Conservation (phyloP, 139 green algal genomes). For the Diplosphaera chodatii region DNA sequence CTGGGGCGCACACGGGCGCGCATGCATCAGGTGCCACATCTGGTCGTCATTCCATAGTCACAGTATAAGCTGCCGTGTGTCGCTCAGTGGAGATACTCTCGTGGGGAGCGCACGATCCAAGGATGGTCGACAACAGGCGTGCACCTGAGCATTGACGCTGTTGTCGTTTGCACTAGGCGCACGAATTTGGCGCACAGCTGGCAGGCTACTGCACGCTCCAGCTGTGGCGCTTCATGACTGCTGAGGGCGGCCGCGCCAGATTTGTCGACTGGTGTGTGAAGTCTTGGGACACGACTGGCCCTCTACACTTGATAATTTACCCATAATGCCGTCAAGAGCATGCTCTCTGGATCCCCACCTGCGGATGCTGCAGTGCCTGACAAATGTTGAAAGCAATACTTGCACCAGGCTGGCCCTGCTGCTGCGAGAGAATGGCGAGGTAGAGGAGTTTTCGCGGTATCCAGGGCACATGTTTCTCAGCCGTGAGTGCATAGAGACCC, state of each 20-base stretch:
- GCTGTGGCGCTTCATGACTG: conserved; percentile 24
- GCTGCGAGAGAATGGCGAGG: conserved; percentile 22
- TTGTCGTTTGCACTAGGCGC: not conserved
- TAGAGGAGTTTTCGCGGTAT: conserved; percentile 10
- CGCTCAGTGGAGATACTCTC: too few relatives aligned
- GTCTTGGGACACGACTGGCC: too few relatives aligned
- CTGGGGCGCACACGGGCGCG: conserved; percentile 15
- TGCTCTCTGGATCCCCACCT: too few relatives aligned
- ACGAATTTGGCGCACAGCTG: conserved; percentile 33
- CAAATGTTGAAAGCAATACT: too few relatives aligned
- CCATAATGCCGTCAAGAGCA: too few relatives aligned
- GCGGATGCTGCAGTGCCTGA: too few relatives aligned
- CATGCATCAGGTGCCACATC: conserved; percentile 9
- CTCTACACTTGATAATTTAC: too few relatives aligned
- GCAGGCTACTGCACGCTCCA: conserved; percentile 39
- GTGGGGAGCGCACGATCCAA: too few relatives aligned
- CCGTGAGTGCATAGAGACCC: conserved; percentile 26
- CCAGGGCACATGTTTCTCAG: conserved; percentile 16
- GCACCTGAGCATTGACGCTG: too few relatives aligned
- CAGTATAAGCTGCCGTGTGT: too few relatives aligned
- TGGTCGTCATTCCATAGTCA: too few relatives aligned
- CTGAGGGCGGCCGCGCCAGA: conserved; percentile 8
- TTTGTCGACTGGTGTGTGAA: conserved; percentile 30
- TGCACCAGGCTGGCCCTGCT: conserved; percentile 27
- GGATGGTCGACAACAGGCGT: too few relatives aligned